Base-by-base conservation (phyloP, 192 early-diverging fungal species). In the Coemansia sp. region DNA sequence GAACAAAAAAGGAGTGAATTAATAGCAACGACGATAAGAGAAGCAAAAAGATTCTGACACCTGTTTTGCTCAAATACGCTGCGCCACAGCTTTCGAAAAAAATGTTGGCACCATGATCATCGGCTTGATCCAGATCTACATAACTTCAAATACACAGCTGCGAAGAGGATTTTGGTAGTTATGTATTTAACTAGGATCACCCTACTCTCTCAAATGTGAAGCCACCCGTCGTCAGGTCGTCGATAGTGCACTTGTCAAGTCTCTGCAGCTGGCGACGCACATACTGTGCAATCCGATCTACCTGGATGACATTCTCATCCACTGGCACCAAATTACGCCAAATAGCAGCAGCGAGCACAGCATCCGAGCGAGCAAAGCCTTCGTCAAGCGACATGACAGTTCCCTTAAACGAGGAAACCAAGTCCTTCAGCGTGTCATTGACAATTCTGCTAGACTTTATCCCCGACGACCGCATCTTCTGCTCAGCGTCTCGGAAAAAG, bases 301-400 rank as follows among this genome's bases (percentile, higher is more conserved):
- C 57, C 53, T 77, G 72, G 25, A 77, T 37, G 57, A 82, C 66
- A 11, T 69, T 67, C 0, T 64, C 72, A 29, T 82, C 80, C 5
- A 59, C 72, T 0, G 80, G 80, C 3, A 78, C 64, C 50, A 85
- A 17, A 55, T 85, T 85, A 42, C 84, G 79, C 94, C 94, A 98
- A 44, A 98, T 80, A 6, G 96, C 96, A 29, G 91, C 88, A 8
- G 94, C 95, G 66, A 98, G 82, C 63, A 94, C 87, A 14, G 93
- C 91, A 70, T 98, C 94, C 15, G 92, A 89, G 50, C 88, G 86
- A 61, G 89, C 88, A 75, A 97, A 87, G 6, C 92, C 95, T 74
- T 98, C 94, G 71, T 98, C 96, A 61, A 95, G 92, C 9, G 95
- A 93, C 67, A 97, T 85, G 21, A 92, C 89, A 17, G 91, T 89